These are phyloP conservation scores for Plectosphaerella plurivora DNA, from an alignment of 2,329 filamentous ascomycete genomes.

Conservation along the genomic window DNA sequence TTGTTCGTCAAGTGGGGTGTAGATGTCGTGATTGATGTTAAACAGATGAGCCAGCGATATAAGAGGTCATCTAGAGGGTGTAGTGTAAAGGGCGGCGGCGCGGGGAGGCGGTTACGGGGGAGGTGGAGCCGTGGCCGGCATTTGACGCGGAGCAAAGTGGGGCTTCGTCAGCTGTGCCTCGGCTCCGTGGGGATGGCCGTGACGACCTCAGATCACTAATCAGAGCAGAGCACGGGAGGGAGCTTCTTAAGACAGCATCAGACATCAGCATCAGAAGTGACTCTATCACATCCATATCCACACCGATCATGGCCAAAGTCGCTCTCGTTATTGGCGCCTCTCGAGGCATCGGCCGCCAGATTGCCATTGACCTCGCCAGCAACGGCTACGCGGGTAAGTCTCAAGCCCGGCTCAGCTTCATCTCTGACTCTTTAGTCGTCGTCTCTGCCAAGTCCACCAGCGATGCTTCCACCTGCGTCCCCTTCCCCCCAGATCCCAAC, in stretches of 20 bases:
- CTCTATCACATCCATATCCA: background rate
- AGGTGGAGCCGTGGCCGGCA: no score
- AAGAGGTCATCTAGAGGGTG: no score
- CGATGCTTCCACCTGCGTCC: constrained; percentile 46
- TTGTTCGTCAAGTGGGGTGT: no score
- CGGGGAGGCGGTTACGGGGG: no score
- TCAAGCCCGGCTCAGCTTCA: background rate
- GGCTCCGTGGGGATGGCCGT: no score
- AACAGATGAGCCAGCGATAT: no score
- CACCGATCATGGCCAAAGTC: constrained; percentile 32
- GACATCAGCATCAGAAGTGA: background rate
- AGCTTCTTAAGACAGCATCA: background rate
- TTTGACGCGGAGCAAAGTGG: no score
- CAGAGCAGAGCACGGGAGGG: no score
- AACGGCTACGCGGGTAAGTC: constrained; percentile 63
- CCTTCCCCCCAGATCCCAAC: constrained; percentile 75
- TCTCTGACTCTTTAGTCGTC: constrained; percentile 49
- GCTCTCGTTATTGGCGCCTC: constrained; percentile 73
- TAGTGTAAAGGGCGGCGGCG: no score
- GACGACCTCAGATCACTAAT: background rate
- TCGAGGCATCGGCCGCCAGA: constrained; percentile 74
- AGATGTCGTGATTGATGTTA: no score
- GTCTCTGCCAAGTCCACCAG: constrained; percentile 74
- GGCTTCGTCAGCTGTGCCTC: no score
- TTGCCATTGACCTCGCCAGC: constrained; percentile 71